Conservation (phyloP, 805 yeast genomes). For the Wickerhamiella brachini region DNA sequence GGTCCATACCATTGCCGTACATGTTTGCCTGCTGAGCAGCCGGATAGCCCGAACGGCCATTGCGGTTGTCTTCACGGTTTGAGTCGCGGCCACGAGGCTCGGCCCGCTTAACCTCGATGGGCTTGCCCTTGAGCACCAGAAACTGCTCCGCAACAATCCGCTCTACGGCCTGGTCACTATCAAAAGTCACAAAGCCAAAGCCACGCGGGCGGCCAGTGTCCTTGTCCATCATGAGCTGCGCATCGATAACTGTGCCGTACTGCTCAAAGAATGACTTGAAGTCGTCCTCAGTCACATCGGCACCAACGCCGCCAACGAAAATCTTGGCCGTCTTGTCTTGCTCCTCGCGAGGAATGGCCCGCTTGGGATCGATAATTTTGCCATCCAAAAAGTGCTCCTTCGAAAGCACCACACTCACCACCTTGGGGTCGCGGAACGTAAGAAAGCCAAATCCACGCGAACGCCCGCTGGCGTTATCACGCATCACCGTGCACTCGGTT, state of each 20-base stretch:
- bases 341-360: slow-evolving; percentile 95
- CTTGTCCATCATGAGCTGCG: slow-evolving; percentile 93
- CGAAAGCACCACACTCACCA: slow-evolving; percentile 76
- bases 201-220: slow-evolving; percentile 96
- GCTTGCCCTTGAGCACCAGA: slow-evolving; percentile 70
- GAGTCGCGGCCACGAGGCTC: slow-evolving; percentile 26
- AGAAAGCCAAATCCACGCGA: slow-evolving; percentile 93
- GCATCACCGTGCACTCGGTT: slow-evolving; percentile 80
- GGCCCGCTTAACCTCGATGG: slow-evolving; percentile 33
- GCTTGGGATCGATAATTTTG: slow-evolving; percentile 89
- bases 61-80: slow-evolving; percentile 8
- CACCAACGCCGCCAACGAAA: slow-evolving; percentile 93
- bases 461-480: slow-evolving; percentile 72
- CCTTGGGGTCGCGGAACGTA: slow-evolving; percentile 65
- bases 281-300: slow-evolving; percentile 83
- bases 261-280: slow-evolving; percentile 75
- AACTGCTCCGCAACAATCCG: slow-evolving; percentile 70
- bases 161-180: slow-evolving; percentile 88
- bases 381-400: slow-evolving; percentile 88
- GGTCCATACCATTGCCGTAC: slow-evolving; percentile 25
- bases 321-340: slow-evolving; percentile 95
- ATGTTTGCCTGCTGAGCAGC: slow-evolving; percentile 6
- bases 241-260: slow-evolving; percentile 86
- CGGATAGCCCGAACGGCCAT: slow-evolving; percentile 11
- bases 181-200: slow-evolving; percentile 92